Base-by-base conservation (phyloP, 2,329 filamentous ascomycete genomes). In the Pyricularia pennisetigena region DNA sequence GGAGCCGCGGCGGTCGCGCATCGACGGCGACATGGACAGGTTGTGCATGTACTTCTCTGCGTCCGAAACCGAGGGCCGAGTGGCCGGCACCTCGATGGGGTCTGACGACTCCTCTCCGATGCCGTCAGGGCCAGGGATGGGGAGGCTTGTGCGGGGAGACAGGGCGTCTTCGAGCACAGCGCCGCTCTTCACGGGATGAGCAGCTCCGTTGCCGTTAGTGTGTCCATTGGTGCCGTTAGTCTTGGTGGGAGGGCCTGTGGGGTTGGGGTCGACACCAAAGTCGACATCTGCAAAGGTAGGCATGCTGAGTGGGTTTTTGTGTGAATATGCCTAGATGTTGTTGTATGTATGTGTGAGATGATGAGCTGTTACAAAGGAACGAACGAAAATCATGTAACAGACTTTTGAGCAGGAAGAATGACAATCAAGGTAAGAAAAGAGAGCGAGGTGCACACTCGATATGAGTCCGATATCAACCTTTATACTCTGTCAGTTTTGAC, bases 31-130 rank as follows among this genome's bases (percentile, higher is more conserved):
- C 64, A 88, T 79, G 74, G 87, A 90, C 74, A 93, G 81, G 74
- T 86, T 88, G 83, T 92, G 90, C 89, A 92, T 92, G 78, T 88
- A 89, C 72, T 85, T 82, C 63, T 85, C 79, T 29, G 86, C 86
- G 79, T 93, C 88, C 35, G 89, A 88, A 71, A 91, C 86, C 68
- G 88, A 85, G 68, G 87, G 90, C 72, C 88, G 81, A 68, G 88
- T 85, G 28, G 90, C 89, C 59, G 90, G 89, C 64, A 93, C 83
- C 79, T 92, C 90, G 74, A 92, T 85, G 62, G 87, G 81, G 68
- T 82, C 83, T 24, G 69, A 82, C 74, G 23, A 76, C 64, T 29
- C 64, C 30, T 54, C 30, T 4, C n/a, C 26, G 35, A 10, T 49
- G 64, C 32, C 30, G 24, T 66, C 64, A 20, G 79, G 64, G 78